A percentile compares a stretch with the other conserved stretches of the same genome.
Conservation (phyloP, 768 basidiomycete species). For the Boletus huronensis region DNA sequence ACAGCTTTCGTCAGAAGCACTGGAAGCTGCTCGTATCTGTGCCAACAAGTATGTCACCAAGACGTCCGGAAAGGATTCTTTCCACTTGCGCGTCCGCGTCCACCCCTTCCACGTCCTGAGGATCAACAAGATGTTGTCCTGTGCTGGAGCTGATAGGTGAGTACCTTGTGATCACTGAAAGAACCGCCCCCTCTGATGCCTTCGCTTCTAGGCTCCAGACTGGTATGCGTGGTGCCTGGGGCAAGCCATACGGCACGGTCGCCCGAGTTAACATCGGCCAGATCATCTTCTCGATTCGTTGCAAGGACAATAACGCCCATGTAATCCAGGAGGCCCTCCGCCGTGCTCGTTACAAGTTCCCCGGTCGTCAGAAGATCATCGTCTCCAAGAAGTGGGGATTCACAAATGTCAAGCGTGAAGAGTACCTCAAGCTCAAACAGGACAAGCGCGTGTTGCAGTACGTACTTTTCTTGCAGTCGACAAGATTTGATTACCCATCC, state of each 20-base stretch:
- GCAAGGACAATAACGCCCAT: slow-evolving; percentile 80
- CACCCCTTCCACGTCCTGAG: slow-evolving; percentile 99
- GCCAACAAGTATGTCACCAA: slow-evolving; percentile 99
- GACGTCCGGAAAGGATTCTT: slow-evolving; percentile 96
- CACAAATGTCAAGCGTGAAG: slow-evolving; percentile 88
- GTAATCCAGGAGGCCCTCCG: slow-evolving; percentile 97
- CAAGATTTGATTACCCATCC: background rate
- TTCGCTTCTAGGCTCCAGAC: slow-evolving; percentile 66
- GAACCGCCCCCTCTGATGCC: fast-evolving
- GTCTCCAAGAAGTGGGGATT: slow-evolving; percentile 99
- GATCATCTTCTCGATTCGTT: slow-evolving; percentile 87
- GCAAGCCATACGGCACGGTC: slow-evolving; percentile 95
- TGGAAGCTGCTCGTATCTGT: slow-evolving; percentile 98
- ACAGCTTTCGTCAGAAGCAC: slow-evolving; percentile 91
- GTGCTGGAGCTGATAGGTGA: slow-evolving; percentile 96
- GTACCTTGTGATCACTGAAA: background rate
- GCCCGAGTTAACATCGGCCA: slow-evolving; percentile 97
- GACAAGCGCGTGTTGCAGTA: slow-evolving; percentile 87
- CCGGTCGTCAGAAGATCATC: slow-evolving; percentile 97
- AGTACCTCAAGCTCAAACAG: slow-evolving; percentile 84
- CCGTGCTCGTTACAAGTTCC: slow-evolving; percentile 99
- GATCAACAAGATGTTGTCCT: slow-evolving; percentile 99
- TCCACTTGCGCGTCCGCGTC: slow-evolving; percentile 95
- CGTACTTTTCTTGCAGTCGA: slow-evolving; percentile 34
- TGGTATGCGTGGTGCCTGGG: slow-evolving; percentile 99